Evolutionary conservation across 805 yeast genomes (phyloP).

Genomic region (Zygoascus tannicola): DNA sequence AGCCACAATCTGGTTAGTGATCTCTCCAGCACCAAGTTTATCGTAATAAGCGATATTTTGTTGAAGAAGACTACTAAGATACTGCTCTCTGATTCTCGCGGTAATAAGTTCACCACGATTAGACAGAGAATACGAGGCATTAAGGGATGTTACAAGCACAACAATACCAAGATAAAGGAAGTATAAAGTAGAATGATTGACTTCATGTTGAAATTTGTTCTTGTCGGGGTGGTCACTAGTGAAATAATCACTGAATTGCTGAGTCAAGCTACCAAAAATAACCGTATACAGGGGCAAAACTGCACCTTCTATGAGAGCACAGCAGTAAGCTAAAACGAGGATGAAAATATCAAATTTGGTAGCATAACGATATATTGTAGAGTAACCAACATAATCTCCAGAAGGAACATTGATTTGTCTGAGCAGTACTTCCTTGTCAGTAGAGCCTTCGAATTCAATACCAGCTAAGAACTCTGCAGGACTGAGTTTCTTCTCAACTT

Average conservation of each 20-base stretch:
- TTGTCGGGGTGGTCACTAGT: conserved; percentile 18
- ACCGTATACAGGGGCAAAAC: conserved; percentile 34
- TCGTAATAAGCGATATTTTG: conserved; percentile 37
- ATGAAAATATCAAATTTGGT: conserved; percentile 23
- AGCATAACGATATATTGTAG: conserved; percentile 30
- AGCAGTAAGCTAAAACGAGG: conserved; percentile 24
- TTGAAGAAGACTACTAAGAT: conserved; percentile 29
- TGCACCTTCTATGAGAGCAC: conserved; percentile 32
- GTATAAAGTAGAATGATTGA: conserved; percentile 31
- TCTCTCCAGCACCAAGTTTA: conserved; percentile 35
- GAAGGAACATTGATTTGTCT: conserved; percentile 23
- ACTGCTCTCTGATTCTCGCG: conserved; percentile 31
- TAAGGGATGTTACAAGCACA: conserved; percentile 23
- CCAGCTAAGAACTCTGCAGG: too few species aligned
- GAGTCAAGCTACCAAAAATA: conserved; percentile 33
- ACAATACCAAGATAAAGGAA: conserved; percentile 35
- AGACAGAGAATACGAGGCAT: conserved; percentile 30
- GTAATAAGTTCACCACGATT: conserved; percentile 35
- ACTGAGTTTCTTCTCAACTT: too few species aligned
- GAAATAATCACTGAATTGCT: conserved; percentile 28
- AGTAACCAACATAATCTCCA: conserved; percentile 18
- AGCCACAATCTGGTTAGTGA: conserved; percentile 34
- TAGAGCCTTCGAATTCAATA: too few species aligned
- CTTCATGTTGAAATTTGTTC: conserved; percentile 26
- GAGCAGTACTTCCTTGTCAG: conserved; percentile 27